Conservation (phyloP, 2,329 filamentous ascomycete genomes). For the Curvularia verruculosa region DNA sequence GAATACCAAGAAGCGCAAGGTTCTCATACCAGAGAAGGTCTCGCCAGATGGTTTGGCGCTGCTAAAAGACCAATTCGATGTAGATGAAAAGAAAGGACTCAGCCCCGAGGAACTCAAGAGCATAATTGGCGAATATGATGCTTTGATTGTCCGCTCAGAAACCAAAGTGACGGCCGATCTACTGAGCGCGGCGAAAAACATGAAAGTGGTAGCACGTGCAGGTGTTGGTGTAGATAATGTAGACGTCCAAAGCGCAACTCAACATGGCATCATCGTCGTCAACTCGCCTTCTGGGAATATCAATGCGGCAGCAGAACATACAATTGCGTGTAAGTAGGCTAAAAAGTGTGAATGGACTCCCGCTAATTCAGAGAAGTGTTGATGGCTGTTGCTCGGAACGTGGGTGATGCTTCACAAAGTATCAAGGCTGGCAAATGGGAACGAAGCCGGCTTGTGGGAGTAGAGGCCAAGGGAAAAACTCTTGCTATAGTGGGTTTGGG, state of each 20-base stretch:
- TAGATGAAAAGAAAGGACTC: constrained; percentile 70
- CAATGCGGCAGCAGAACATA: constrained; percentile 79
- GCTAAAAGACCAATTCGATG: constrained; percentile 69
- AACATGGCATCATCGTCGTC: constrained; percentile 76
- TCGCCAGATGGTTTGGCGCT: constrained; percentile 78
- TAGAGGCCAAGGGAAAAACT: constrained; percentile 79
- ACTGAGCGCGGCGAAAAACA: constrained; percentile 67
- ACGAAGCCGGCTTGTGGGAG: constrained; percentile 72
- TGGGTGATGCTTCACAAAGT: constrained; percentile 71
- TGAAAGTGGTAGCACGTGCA: constrained; percentile 79
- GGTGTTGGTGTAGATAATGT: constrained; percentile 85
- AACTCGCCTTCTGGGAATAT: constrained; percentile 83
- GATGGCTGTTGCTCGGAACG: constrained; percentile 74
- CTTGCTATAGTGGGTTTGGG: constrained; percentile 78
- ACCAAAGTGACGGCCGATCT: constrained; percentile 77
- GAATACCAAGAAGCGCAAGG: constrained; percentile 51
- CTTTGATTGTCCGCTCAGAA: constrained; percentile 79
- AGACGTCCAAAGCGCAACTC: constrained; percentile 73
- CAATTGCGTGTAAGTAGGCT: constrained; percentile 59
- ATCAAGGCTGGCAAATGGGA: constrained; percentile 79
- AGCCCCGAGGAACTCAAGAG: constrained; percentile 66
- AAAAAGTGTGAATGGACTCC: not conserved
- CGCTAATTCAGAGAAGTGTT: constrained; percentile 57
- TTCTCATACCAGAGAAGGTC: constrained; percentile 80
- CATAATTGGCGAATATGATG: constrained; percentile 75